Conservation (phyloP, 179 eudicot genomes). For the Silene vulgaris region DNA sequence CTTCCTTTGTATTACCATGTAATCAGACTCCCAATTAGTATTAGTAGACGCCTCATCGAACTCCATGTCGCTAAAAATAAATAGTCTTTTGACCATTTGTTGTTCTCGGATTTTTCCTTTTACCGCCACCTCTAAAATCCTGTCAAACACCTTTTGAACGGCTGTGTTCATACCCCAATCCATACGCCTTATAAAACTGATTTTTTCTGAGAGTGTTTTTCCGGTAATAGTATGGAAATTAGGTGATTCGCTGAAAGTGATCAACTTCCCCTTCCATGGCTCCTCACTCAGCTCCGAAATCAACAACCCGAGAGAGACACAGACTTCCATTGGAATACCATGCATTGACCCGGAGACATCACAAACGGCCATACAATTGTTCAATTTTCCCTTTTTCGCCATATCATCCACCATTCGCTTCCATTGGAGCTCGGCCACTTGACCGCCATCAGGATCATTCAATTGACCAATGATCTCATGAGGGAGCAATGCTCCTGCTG, state of each 20-base stretch:
- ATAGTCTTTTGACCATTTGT: conserved; percentile 44
- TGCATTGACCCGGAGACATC: conserved; percentile 48
- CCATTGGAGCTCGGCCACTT: conserved; percentile 55
- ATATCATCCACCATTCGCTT: conserved; percentile 50
- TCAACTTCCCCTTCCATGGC: conserved; percentile 54
- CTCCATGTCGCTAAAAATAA: conserved; percentile 57
- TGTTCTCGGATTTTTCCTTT: conserved; percentile 28
- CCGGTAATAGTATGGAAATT: conserved; percentile 36
- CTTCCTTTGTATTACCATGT: conserved; percentile 36
- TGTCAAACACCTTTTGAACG: conserved; percentile 50
- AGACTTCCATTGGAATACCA: conserved; percentile 49
- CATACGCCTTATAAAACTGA: conserved; percentile 30
- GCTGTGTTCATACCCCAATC: conserved; percentile 34
- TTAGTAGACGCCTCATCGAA: conserved; percentile 32
- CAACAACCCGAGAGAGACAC: conserved; percentile 45
- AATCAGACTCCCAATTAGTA: conserved; percentile 39
- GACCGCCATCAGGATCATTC: conserved; percentile 23
- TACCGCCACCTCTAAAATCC: conserved; percentile 37
- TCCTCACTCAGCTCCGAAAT: conserved; percentile 50
- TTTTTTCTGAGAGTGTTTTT: conserved; percentile 26
- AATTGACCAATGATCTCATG: conserved; percentile 37
- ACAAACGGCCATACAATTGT: conserved; percentile 39
- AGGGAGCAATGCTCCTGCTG: conserved; percentile 54
- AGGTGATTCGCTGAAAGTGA: conserved; percentile 41
- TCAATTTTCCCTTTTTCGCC: conserved; percentile 36